These are phyloP conservation scores for Plenodomus biglobosus DNA, from an alignment of 2,329 filamentous ascomycete genomes.

Conservation along the genomic window DNA sequence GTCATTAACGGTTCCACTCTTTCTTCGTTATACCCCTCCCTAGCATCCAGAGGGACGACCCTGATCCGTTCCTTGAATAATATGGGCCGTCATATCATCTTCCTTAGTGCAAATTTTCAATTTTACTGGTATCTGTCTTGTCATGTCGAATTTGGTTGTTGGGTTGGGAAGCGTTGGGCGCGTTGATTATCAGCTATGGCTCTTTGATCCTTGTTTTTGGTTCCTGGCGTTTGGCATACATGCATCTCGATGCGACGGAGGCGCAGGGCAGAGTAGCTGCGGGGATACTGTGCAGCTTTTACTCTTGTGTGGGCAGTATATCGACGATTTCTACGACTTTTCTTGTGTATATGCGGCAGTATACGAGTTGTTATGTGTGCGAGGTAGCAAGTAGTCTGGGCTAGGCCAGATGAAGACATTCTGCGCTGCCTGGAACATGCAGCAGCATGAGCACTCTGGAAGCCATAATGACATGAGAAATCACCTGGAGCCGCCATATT, in stretches of 20 bases:
- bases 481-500: no score
- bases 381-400: not conserved
- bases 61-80: not conserved
- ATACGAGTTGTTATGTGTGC: not conserved
- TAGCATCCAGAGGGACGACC: slow-evolving; percentile 10
- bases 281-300: not conserved
- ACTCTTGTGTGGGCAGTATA: slow-evolving; percentile 5
- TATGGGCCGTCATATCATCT: not conserved
- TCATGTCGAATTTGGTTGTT: not conserved
- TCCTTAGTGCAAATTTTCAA: not conserved
- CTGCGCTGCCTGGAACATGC: slow-evolving; percentile 1
- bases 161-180: not conserved
- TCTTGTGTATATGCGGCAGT: slow-evolving; percentile 16
- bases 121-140: not conserved
- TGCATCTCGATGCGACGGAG: not conserved
- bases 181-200: not conserved
- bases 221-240: slow-evolving; percentile 6
- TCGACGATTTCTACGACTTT: slow-evolving; percentile 16
- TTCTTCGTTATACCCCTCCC: slow-evolving; percentile 3
- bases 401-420: not conserved
- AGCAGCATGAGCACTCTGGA: not conserved
- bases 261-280: not conserved
- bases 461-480: no score
- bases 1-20: not conserved
- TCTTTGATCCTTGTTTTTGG: slow-evolving; percentile 1